These are phyloP conservation scores for Fusarium sp. DNA, from an alignment of 2,329 filamentous ascomycete species.

Conservation along the genomic window DNA sequence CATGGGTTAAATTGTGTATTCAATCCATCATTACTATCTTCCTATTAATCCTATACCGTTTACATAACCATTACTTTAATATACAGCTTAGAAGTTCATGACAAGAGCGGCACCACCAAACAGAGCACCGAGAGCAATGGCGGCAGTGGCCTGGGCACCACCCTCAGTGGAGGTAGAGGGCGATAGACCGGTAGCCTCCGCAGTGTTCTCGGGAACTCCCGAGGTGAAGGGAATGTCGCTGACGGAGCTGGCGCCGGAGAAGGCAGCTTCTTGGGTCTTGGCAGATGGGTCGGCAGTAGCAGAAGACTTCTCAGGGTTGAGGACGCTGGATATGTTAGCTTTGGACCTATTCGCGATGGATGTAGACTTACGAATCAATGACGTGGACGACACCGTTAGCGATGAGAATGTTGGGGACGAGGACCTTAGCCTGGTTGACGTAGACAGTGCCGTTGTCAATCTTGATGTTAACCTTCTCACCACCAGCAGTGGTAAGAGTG, in stretches of 20 bases:
- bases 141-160: conserved; percentile 43
- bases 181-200: conserved; percentile 32
- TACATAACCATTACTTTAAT: not conserved
- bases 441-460: conserved; percentile 56
- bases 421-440: conserved; percentile 59
- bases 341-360: not conserved
- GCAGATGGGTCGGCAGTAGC: conserved; percentile 53
- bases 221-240: conserved; percentile 67
- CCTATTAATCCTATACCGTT: conserved; percentile 8
- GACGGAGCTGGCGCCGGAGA: conserved; percentile 64
- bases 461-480: conserved; percentile 58
- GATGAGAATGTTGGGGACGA: conserved; percentile 62
- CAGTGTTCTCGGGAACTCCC: conserved; percentile 53
- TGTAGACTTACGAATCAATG: conserved; percentile 64
- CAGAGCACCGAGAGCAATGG: conserved; percentile 44
- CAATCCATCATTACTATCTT: conserved; percentile 9
- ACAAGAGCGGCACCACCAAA: conserved; percentile 44
- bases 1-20: conserved; percentile 4
- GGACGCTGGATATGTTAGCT: conserved; percentile 59
- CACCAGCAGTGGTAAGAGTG: conserved; percentile 40
- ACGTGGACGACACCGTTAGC: conserved; percentile 70
- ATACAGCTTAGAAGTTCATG: conserved; percentile 32
- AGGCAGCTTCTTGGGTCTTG: conserved; percentile 62
- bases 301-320: conserved; percentile 56
- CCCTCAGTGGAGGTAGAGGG: conserved; percentile 37